Base-by-base conservation (phyloP, 2,329 filamentous ascomycete genomes). In the Colletotrichum liriopes region DNA sequence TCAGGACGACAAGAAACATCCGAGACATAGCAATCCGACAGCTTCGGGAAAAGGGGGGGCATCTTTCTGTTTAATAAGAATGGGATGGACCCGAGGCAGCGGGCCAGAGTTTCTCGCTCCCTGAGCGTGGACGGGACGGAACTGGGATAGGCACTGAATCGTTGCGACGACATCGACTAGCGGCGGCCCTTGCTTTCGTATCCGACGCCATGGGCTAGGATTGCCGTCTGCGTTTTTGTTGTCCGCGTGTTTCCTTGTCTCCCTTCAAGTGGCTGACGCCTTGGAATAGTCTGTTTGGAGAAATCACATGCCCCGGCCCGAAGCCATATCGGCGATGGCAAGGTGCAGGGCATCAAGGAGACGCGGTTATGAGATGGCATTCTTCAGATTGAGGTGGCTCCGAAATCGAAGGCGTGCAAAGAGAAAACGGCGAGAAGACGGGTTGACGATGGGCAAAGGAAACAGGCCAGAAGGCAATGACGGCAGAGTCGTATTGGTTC, bases 151-250 rank as follows among this genome's bases (percentile, higher is more conserved):
- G 51, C 23, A 43, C 65, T 70, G 60, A 49, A 60, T 72, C 39
- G 60, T 55, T 70, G 52, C 65, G 60, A 60, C 59, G 65, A 70
- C 26, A 60, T 47, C 54, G 37, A 49, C 66, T 72, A 72, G 70
- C 70, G 70, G 35, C 43, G 59, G 65, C 16, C 51, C 59, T 60
- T 55, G 60, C 45, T 60, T 65, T 43, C 32, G 35, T 6, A 41
- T 72, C 47, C 65, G 47, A 69, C 54, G 59, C 65, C 32, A 72
- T 56, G 67, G 60, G 20, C 66, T 64, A 26, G 66, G 66, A 47
- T 55, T 58, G 62, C 39, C 63, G 32, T 60, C 60, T 49, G 51
- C 35, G 39, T 64, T 14, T 60, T 18, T 41, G 35, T 16, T 37
- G 8, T 39, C 11, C 16, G 51, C 23, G 18, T 12, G 37, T 55